Percentiles rank a stretch among this genome's conserved stretches.
These are phyloP conservation scores for Sporothrix pseudoabietina DNA, from an alignment of 2,329 filamentous ascomycete species.

Conservation along the genomic window DNA sequence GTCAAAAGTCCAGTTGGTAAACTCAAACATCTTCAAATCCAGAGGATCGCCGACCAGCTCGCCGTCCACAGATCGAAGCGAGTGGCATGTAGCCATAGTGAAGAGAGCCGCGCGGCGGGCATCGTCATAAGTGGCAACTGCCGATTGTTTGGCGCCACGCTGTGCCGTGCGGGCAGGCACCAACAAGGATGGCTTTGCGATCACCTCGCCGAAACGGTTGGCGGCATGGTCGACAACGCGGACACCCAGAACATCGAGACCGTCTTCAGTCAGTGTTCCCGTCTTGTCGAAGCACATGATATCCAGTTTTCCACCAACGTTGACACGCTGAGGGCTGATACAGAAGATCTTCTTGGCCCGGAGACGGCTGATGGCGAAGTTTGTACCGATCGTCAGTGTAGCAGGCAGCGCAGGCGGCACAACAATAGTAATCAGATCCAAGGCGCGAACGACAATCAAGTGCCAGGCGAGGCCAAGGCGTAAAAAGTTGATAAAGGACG, in stretches of 20 bases:
- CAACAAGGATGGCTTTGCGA: slow-evolving; percentile 57
- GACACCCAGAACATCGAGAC: slow-evolving; percentile 87
- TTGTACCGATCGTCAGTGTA: slow-evolving; percentile 93
- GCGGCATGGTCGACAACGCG: slow-evolving; percentile 69
- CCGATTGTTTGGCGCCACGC: not conserved
- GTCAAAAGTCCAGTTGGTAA: slow-evolving; percentile 88
- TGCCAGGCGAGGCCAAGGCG: slow-evolving; percentile 82
- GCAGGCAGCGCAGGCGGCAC: slow-evolving; percentile 93
- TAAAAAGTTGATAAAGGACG: slow-evolving; percentile 91
- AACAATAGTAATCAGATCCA: slow-evolving; percentile 96
- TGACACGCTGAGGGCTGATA: slow-evolving; percentile 95
- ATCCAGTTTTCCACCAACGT: slow-evolving; percentile 93
- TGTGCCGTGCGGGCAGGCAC: slow-evolving; percentile 28
- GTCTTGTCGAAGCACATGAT: slow-evolving; percentile 99
- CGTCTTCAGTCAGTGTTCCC: slow-evolving; percentile 95
- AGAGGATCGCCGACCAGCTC: slow-evolving; percentile 92
- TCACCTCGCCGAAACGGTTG: slow-evolving; percentile 72
- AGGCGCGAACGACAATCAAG: slow-evolving; percentile 84
- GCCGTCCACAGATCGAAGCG: slow-evolving; percentile 79
- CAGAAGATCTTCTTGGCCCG: slow-evolving; percentile 93
- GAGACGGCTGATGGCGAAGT: slow-evolving; percentile 84
- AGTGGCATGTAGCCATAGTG: slow-evolving; percentile 97
- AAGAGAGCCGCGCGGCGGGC: slow-evolving; percentile 68
- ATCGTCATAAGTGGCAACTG: slow-evolving; percentile 38
- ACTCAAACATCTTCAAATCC: slow-evolving; percentile 98